phyloP scores from a whole-genome alignment of 495 filamentous ascomycete genomes.

The Ramalina peruviana region DNA sequence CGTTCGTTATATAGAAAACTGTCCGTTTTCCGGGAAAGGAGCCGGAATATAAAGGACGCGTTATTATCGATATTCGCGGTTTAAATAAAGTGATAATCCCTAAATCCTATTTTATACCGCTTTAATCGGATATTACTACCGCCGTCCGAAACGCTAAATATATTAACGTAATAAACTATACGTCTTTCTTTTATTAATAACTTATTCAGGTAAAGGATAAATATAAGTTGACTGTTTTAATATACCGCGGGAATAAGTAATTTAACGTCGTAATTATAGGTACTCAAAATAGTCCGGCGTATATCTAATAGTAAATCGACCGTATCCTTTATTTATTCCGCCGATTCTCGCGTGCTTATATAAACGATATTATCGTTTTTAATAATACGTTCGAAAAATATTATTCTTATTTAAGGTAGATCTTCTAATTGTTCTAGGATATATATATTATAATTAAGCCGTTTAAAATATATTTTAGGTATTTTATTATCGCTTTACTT shows the following conservation, averaged over 20 bases:
- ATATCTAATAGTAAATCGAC: conserved; percentile 2
- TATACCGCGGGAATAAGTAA: background rate
- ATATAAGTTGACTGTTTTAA: conserved; percentile 3
- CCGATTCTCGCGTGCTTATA: background rate
- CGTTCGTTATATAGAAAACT: too few species aligned
- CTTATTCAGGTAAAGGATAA: too few species aligned
- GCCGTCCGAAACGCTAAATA: too few species aligned
- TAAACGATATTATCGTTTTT: conserved; percentile 3
- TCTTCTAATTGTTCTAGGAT: background rate
- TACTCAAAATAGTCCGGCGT: background rate
- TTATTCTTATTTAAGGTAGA: background rate
- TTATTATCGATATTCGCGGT: too few species aligned
- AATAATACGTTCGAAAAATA: background rate
- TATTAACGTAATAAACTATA: too few species aligned
- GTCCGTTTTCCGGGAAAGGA: too few species aligned
- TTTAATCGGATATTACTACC: too few species aligned
- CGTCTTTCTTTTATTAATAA: too few species aligned
- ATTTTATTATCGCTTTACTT: background rate
- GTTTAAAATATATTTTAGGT: background rate
- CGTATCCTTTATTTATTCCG: background rate
- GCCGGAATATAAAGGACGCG: too few species aligned
- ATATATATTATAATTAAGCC: background rate
- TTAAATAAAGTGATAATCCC: too few species aligned
- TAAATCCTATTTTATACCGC: too few species aligned
- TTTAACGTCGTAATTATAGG: background rate